These are phyloP conservation scores for Cucurbita maxima DNA, from an alignment of 306 rosid genomes.

Conservation along the genomic window DNA sequence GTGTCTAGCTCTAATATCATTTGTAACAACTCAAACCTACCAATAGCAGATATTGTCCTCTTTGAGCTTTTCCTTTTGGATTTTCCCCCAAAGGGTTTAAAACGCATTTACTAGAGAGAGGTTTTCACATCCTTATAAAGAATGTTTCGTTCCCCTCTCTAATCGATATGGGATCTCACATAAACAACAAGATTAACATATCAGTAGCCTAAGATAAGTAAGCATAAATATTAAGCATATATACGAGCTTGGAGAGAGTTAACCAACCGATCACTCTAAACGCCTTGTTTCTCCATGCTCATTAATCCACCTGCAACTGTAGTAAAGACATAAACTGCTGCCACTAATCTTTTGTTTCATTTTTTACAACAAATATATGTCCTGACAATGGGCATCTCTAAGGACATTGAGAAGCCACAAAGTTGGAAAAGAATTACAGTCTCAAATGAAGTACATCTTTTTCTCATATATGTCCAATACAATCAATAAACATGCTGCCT, in stretches of 20 bases:
- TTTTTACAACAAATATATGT: conserved; percentile 42
- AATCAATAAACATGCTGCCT: conserved; percentile 35
- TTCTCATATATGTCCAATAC: conserved; percentile 18
- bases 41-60: too few species aligned
- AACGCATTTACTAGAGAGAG: too few species aligned
- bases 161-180: too few species aligned
- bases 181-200: too few species aligned
- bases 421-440: conserved; percentile 27
- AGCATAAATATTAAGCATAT: background rate
- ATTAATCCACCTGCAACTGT: conserved; percentile 12
- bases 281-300: conserved; percentile 3
- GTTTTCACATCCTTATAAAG: too few species aligned
- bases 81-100: too few species aligned
- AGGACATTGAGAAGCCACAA: conserved; percentile 9
- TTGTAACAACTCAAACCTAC: too few species aligned
- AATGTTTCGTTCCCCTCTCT: too few species aligned
- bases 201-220: background rate
- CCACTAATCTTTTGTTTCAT: conserved; percentile 23
- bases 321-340: conserved; percentile 22
- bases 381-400: conserved; percentile 20
- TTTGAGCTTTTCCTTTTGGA: too few species aligned
- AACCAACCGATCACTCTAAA: background rate
- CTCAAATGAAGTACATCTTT: conserved; percentile 22
- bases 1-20: too few species aligned
- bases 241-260: background rate